A percentile compares a stretch with the other conserved stretches of the same genome.
phyloP scores from a whole-genome alignment of 257 asterid species.

The Solanum chaucha region DNA sequence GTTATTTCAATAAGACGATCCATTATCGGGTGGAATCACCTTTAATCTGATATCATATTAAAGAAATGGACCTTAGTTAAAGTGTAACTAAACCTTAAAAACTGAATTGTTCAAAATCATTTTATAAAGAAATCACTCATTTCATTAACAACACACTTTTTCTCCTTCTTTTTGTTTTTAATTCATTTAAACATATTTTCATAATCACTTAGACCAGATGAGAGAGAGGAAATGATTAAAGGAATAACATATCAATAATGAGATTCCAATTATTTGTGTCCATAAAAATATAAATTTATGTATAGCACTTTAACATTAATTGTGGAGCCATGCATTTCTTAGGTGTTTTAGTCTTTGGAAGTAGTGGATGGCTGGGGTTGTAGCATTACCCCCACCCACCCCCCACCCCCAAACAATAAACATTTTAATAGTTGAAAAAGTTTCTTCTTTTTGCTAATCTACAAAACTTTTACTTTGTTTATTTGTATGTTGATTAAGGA shows the following conservation, averaged over 20 bases:
- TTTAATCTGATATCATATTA: no score
- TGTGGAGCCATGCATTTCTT: constrained; percentile 8
- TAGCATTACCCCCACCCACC: no score
- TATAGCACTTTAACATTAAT: constrained; percentile 23
- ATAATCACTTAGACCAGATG: constrained; percentile 6
- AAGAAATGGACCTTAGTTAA: no score
- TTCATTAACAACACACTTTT: background rate
- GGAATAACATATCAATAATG: constrained; percentile 6
- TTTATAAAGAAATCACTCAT: background rate
- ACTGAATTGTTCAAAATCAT: no score
- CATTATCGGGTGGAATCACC: no score
- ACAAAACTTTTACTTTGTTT: background rate
- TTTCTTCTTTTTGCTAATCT: background rate
- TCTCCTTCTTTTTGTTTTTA: background rate
- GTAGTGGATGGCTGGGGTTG: background rate
- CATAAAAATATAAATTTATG: constrained; percentile 10
- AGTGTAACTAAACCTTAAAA: no score
- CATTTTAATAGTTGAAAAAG: background rate
- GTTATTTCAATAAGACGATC: no score
- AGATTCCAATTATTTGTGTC: constrained; percentile 28
- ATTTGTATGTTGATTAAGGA: background rate
- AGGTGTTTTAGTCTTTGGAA: background rate
- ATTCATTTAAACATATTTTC: background rate
- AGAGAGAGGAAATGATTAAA: constrained; percentile 41
- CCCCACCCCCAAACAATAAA: no score